A percentile compares a stretch with the other conserved stretches of the same genome.
Evolutionary conservation across 2,329 filamentous ascomycete species (phyloP).

Genomic region (Aspergillaceae sp.): DNA sequence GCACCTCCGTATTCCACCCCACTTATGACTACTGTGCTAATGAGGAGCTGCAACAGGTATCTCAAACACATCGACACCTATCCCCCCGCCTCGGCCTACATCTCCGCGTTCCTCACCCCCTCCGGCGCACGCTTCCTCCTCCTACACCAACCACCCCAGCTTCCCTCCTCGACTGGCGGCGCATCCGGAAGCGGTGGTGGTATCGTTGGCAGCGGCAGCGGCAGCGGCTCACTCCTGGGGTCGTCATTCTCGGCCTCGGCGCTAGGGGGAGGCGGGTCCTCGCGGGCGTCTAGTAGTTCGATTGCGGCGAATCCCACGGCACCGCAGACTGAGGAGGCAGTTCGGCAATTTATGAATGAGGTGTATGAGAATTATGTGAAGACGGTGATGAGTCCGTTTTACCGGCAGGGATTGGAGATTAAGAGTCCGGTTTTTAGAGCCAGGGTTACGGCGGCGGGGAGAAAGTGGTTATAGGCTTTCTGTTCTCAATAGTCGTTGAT

Average conservation of each 20-base stretch:
- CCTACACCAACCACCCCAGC: slow-evolving; percentile 66
- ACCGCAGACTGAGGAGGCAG: slow-evolving; percentile 87
- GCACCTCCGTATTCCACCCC: slow-evolving; percentile 10
- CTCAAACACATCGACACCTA: slow-evolving; percentile 95
- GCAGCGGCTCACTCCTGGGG: slow-evolving; percentile 25
- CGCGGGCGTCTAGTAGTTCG: slow-evolving; percentile 52
- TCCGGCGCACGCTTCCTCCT: slow-evolving; percentile 91
- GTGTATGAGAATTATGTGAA: slow-evolving; percentile 97
- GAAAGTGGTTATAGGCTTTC: slow-evolving; percentile 66
- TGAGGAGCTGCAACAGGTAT: slow-evolving; percentile 52
- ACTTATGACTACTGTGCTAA: too few species aligned
- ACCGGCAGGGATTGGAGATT: slow-evolving; percentile 74
- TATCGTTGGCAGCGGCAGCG: not conserved
- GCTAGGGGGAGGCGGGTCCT: slow-evolving; percentile 7
- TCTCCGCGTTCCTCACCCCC: slow-evolving; percentile 88
- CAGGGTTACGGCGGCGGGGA: slow-evolving; percentile 75
- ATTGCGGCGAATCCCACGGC: slow-evolving; percentile 77
- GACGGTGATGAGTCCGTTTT: slow-evolving; percentile 95
- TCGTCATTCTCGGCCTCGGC: slow-evolving; percentile 15
- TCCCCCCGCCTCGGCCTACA: slow-evolving; percentile 72
- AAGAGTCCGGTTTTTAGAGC: slow-evolving; percentile 77
- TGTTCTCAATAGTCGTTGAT: too few species aligned
- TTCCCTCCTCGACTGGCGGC: slow-evolving; percentile 31
- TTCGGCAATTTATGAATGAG: slow-evolving; percentile 88
- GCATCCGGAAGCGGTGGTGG: not conserved